Percentiles rank a stretch among this genome's conserved stretches.
phyloP scores from a whole-genome alignment of 352 stramenopile species.

The Pythium phragmitis region DNA sequence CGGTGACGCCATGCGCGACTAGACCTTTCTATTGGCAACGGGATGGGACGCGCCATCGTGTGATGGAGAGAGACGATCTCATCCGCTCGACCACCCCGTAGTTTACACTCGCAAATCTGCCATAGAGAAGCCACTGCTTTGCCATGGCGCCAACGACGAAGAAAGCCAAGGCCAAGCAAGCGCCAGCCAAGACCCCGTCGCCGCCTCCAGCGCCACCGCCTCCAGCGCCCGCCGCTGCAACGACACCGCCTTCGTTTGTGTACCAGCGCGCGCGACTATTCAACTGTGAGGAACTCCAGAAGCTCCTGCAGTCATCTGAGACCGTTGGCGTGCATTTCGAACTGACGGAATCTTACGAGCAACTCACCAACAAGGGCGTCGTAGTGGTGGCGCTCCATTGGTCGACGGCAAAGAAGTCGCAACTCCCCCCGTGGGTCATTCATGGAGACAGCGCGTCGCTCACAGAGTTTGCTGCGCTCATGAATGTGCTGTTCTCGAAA shows the following conservation, averaged over 20 bases:
- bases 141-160: too few species aligned
- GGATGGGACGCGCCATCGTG: too few species aligned
- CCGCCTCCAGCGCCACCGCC: not conserved
- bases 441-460: not conserved
- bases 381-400: not conserved
- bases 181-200: not conserved
- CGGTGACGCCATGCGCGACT: too few species aligned
- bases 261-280: constrained; percentile 10
- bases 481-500: not conserved
- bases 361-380: not conserved
- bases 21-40: too few species aligned
- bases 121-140: too few species aligned
- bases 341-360: not conserved
- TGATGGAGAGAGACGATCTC: too few species aligned
- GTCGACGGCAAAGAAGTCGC: not conserved
- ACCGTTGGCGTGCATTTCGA: constrained; percentile 1
- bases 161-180: too few species aligned
- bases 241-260: constrained; percentile 24
- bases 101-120: too few species aligned
- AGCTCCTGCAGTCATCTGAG: not conserved
- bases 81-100: too few species aligned
- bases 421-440: not conserved
- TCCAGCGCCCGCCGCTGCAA: not conserved
- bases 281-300: not conserved
- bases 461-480: not conserved